Base-by-base conservation (phyloP, 2,329 filamentous ascomycete species). In the Lomentospora prolificans region DNA sequence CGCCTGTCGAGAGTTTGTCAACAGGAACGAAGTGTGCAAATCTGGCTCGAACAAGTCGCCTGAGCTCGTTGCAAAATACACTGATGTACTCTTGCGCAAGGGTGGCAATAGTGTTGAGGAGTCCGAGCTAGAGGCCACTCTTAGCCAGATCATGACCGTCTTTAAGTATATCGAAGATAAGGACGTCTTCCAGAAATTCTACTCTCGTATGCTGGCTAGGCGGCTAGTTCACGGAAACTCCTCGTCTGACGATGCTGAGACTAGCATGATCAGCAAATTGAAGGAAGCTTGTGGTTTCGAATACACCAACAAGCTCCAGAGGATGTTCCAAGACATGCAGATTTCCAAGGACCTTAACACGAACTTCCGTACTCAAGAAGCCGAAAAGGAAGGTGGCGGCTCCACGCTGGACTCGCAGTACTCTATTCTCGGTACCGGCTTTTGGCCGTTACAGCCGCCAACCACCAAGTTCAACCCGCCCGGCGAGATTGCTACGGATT, bases 81-180 rank as follows among this genome's bases (percentile, higher is more conserved):
- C 91, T 30, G 94, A 99, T 69, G 85, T 90, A 8, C 75, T 99
- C 30, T 77, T 99, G 53, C 92, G 94, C 71, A 96, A 96, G 77
- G 92, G 89, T 62, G 88, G 87, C 28, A 95, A 91, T 63, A 90
- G 90, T 63, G 89, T 90, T 12, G 94, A 97, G 67, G 94, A 99
- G 67, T 87, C 89, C 30, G 92, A 99, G 66, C 80, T 97, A 64
- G 94, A 99, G 72, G 86, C 87, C 61, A 87, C 90, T 30, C 76
- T 97, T 28, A 84, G 83, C 19, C 89, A 96, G 69, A 94, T 99
- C 64, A 99, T 99, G 94, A 96, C 92, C 1, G 90, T 99, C 56
- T 99, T 99, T 82, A 97, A 97, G 75, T 99, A 99, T 72, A 97
- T 99, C 60, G 94, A 99, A 69, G 95, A 99, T 73, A 99, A 99